Percentiles rank a stretch among this genome's conserved stretches.
Evolutionary conservation across 129 eudicot genomes (phyloP).

Genomic region (Scalesia atractyloides): DNA sequence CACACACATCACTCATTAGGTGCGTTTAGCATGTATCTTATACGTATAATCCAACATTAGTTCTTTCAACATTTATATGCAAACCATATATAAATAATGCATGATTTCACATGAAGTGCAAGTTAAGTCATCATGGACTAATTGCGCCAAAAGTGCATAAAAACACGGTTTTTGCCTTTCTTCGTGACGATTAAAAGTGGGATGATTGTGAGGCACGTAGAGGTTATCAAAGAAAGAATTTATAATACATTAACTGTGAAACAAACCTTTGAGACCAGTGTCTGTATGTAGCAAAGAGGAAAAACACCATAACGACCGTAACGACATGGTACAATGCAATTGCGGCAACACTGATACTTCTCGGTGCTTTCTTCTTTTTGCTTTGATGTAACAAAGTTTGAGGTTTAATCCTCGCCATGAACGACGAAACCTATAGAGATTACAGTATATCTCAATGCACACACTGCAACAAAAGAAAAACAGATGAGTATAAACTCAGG

Average conservation of each 20-base stretch:
- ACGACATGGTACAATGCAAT: conserved; percentile 57
- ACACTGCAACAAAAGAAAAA: conserved; percentile 20
- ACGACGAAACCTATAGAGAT: conserved; percentile 15
- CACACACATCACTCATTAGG: conserved; percentile 19
- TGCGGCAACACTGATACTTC: conserved; percentile 62
- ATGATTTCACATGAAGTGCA: background rate
- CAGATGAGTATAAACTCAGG: background rate
- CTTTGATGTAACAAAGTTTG: conserved; percentile 97
- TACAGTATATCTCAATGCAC: conserved; percentile 5
- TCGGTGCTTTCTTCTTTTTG: conserved; percentile 96
- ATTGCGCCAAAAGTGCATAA: background rate
- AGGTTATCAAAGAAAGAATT: background rate
- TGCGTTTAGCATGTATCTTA: conserved; percentile 1
- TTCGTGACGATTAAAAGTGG: background rate
- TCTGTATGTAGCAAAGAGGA: conserved; percentile 67
- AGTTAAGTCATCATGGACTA: background rate
- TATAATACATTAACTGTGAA: too few species aligned
- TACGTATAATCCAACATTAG: background rate
- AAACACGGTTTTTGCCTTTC: conserved; percentile 5
- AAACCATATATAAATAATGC: too few species aligned
- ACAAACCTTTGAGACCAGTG: conserved; percentile 84
- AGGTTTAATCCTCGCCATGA: conserved; percentile 95
- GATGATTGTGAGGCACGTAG: background rate
- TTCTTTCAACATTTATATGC: background rate
- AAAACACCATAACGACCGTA: conserved; percentile 64